A percentile compares a stretch with the other conserved stretches of the same genome.
Evolutionary conservation across 805 yeast species (phyloP).

Genomic region (Hanseniaspora valbyensis): DNA sequence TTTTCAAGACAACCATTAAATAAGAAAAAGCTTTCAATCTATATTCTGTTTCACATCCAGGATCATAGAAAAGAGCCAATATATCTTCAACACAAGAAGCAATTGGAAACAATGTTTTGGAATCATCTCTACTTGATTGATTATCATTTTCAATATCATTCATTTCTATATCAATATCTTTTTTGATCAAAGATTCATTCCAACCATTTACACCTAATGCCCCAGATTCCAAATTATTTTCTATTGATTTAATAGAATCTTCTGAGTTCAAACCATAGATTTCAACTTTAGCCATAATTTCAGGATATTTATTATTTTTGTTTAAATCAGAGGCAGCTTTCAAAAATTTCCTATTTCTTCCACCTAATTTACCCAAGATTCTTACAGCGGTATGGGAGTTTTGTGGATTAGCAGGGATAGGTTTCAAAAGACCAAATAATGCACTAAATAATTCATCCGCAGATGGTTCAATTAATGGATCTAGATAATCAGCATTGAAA

Average conservation of each 20-base stretch:
- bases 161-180: not conserved
- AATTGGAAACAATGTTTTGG: constrained; percentile 43
- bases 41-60: constrained; percentile 46
- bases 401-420: constrained; percentile 88
- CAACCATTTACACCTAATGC: constrained; percentile 9
- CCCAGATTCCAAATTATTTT: constrained; percentile 4
- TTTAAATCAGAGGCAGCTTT: constrained; percentile 61
- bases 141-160: not conserved
- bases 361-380: constrained; percentile 90
- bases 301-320: constrained; percentile 48
- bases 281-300: constrained; percentile 54
- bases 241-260: not conserved
- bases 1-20: constrained; percentile 50
- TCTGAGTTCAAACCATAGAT: constrained; percentile 50
- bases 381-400: constrained; percentile 91
- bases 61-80: constrained; percentile 59
- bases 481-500: constrained; percentile 89
- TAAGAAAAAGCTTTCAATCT: constrained; percentile 69
- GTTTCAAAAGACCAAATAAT: constrained; percentile 78
- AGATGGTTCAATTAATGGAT: constrained; percentile 93
- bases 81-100: constrained; percentile 80
- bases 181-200: not conserved
- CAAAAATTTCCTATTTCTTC: constrained; percentile 80
- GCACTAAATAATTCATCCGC: constrained; percentile 90
- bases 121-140: constrained; percentile 34